Conservation (phyloP, 805 yeast genomes). For the Teunomyces gatunensis region DNA sequence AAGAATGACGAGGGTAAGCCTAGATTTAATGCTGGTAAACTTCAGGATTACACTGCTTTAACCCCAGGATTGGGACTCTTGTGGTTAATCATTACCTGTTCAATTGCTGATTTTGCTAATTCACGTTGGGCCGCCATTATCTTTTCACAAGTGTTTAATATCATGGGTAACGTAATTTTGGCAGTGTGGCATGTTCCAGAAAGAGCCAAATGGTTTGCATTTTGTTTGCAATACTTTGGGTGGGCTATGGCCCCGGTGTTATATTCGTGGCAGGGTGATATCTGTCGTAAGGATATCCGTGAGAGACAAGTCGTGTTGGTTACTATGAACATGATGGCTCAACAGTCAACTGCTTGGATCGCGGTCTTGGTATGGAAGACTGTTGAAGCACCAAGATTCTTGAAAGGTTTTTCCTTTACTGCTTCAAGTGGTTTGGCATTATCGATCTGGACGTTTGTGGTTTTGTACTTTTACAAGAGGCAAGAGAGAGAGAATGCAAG, state of each 20-base stretch:
- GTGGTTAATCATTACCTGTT: slow-evolving; percentile 38
- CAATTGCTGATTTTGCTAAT: slow-evolving; percentile 35
- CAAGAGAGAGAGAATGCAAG: slow-evolving; percentile 31
- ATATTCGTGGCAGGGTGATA: slow-evolving; percentile 57
- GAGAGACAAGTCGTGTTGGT: slow-evolving; percentile 57
- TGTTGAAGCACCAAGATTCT: slow-evolving; percentile 54
- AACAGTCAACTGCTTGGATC: slow-evolving; percentile 54
- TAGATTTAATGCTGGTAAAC: slow-evolving; percentile 26
- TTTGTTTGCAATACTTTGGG: slow-evolving; percentile 55
- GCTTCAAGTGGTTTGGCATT: slow-evolving; percentile 47
- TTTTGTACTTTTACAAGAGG: slow-evolving; percentile 44
- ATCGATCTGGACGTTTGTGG: slow-evolving; percentile 49
- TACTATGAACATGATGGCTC: slow-evolving; percentile 53
- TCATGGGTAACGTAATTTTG: slow-evolving; percentile 51
- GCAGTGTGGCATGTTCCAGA: slow-evolving; percentile 59
- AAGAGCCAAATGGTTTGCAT: slow-evolving; percentile 65
- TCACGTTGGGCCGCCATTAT: slow-evolving; percentile 55
- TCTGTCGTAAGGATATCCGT: slow-evolving; percentile 55
- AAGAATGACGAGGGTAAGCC: slow-evolving; percentile 6
- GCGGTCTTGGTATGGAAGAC: slow-evolving; percentile 54
- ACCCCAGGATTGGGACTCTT: slow-evolving; percentile 44
- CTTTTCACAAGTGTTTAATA: slow-evolving; percentile 52
- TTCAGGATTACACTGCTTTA: slow-evolving; percentile 44
- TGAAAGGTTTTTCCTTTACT: slow-evolving; percentile 52
- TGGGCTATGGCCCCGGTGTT: slow-evolving; percentile 65